Base-by-base conservation (phyloP, 2,329 filamentous ascomycete species). In the Aschersonia sp. region DNA sequence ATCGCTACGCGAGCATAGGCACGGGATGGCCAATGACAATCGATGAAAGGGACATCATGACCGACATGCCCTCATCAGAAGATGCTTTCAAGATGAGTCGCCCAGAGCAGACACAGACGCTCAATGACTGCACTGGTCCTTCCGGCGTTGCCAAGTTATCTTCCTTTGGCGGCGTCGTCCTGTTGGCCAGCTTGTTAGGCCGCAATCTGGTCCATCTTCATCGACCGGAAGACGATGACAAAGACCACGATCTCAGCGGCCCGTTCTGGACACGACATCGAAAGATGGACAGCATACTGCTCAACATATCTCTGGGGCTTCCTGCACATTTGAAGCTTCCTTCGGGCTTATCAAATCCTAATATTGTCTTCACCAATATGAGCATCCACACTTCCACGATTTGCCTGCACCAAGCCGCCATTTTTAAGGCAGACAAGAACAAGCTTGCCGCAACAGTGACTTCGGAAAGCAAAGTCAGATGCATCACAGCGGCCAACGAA, bases 21-120 rank as follows among this genome's bases (percentile, higher is more conserved):
- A 97, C 92, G 2, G 92, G 92, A 5, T 97, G 92, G 92, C 92
- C 92, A 1, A 91, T 97, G 85, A 81, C 78, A 1, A 78, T 97
- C 48, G 91, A 97, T 54, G 92, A 98, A 66, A 78, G 77, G 60
- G 92, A 98, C 69, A 86, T 97, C 54, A 73, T 85, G 68, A 94
- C 89, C 30, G 84, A 89, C 54, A 71, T 98, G 30, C 92, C 92
- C 2, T 70, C 84, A 2, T 84, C 83, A 1, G 91, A 97, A 50
- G 85, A 94, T 46, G 82, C 88, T 1, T 98, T 86, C 58, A 76
- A 89, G 28, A 82, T 83, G 66, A 88, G 85, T 65, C 83, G 79
- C 44, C 79, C 85, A 2, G 82, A 89, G 58, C 73, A 78, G 51
- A 85, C 85, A 0, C 73, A 79, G 48, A 78, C 84, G 1, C 70